Base-by-base conservation (phyloP, 2,329 filamentous ascomycete species). In the Fusarium metavorans region DNA sequence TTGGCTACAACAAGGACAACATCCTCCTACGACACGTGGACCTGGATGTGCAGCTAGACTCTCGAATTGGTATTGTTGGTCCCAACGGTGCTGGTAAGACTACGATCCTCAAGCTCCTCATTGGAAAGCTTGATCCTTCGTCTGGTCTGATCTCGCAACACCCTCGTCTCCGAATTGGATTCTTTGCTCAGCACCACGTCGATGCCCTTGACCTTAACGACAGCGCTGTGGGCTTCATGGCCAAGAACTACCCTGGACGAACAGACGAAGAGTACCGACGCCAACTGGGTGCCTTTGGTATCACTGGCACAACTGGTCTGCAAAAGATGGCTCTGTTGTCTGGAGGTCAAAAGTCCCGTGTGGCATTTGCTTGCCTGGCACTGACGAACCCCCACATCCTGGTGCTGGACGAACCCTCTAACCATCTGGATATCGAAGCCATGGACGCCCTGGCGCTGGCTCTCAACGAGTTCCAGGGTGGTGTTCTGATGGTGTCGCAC, bases 11-110 rank as follows among this genome's bases (percentile, higher is more conserved):
- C 8, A 86, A 88, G 71, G 95, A 97, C 81, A 94, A 93, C 14
- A 90, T 92, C 27, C 88, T 99, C 48, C 90, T 99, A 48, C 90
- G 86, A 76, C 92, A 98, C 78, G 94, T 99, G 69, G 97, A 99
- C 80, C 89, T 99, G 27, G 96, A 98, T 82, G 97, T 99, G 18
- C 97, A 99, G 84, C 92, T 99, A 48, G 97, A 99, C 85, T 98
- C 96, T 10, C 94, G 97, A 74, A 99, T 99, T 78, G 97, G 97
- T 81, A 99, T 99, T 81, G 96, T 99, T n/a, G 97, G 97, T 18
- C 97, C 97, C 80, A 99, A 99, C 88, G 97, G 97, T 84, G 97
- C 97, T 52, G 97, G 97, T 89, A 99, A 99, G 85, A 99, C 97
- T 4, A 99, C 97, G 0, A 93, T 98, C n/a, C 87, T 99, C 77